Base-by-base conservation (phyloP, 495 filamentous ascomycete species). In the Sporormia fimetaria region DNA sequence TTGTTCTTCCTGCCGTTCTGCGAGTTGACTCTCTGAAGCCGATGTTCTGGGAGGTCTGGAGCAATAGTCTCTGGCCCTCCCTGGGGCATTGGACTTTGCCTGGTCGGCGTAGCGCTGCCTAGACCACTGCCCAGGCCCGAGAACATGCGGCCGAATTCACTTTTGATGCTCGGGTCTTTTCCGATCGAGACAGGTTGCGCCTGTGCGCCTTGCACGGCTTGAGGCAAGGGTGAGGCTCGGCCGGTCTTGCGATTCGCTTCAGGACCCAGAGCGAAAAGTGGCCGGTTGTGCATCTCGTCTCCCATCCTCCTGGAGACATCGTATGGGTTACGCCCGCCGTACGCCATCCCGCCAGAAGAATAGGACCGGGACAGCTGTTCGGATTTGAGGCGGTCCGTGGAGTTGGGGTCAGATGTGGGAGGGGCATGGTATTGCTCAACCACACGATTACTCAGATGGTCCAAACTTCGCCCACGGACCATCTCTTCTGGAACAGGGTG, bases 141-240 rank as follows among this genome's bases (percentile, higher is more conserved):
- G 62, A 94, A 94, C 65, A 94, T 88, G 21, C 83, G 74, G 6
- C 85, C 85, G 56, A 94, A 81, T 52, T 93, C 87, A 57, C 77
- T 87, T 67, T 93, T 94, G 54, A 94, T 87, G 7, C 76, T 75
- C 0, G 86, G 78, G 51, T 92, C 85, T 4, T 76, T 80, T 16
- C 75, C 74, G 2, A 83, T 80, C 10, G 80, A 80, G 23, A 78
- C 68, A 23, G 76, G 69, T 47, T 83, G 80, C 21, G 77, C 80
- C 62, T 92, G 85, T 4, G 84, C 87, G 12, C 87, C 87, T 54
- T 94, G 87, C 2, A 94, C 87, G 7, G 87, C 86, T 61, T 94
- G 87, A 4, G 87, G 87, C 11, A 93, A 65, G 0, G 87, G 87
- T 16, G 87, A 94, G 12, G 72, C 54, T 10, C 78, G 68, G 0